Evolutionary conservation across 768 basidiomycete genomes (phyloP), one percentile per base, ranked within the genome.

Genomic region (Crassisporium funariophilum): DNA sequence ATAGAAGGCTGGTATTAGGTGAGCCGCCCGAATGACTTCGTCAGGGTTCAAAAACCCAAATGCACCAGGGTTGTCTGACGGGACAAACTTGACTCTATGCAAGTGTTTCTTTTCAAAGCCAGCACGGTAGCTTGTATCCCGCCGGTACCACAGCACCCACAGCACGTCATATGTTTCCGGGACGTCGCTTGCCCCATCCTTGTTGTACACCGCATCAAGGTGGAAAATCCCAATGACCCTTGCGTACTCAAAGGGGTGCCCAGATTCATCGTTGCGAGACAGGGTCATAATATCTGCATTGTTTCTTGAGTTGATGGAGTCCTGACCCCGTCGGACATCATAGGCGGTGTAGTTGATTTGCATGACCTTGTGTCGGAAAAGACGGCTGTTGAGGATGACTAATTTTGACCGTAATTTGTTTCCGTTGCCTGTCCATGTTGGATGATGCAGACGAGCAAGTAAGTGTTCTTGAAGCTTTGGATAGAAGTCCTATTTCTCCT

Each of bases 31-130:
- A 10, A 76, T 50, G 5, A 76, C 60, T 0, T 59, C 43, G 1
- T 46, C 47, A 0, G 76, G 77, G 49, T 75, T 58, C 0, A 77
- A 11, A 33, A 78, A 78, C 0, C 74, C 65, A 48, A 75, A 77
- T 1, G 66, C 58, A 1, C 58, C 52, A 0, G 43, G 23, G 15
- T 67, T 60, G 1, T 55, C 34, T 3, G 41, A 12, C 5, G 56
- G 39, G 0, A 68, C 40, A 29, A 70, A 75, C 0, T 49, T 48
- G 13, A 74, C 36, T 0, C 55, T 47, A 23, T 59, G 63, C 1
- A 71, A 58, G 1, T 55, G 57, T 2, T 58, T 41, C 0, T 46
- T 33, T 2, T 48, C 25, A 41, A 54, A 64, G 0, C 69, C 58
- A 2, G 44, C 36, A 21, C 37, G 21, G 23, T 46, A 46, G 9